Evolutionary conservation across 208 protist genomes (phyloP).

Genomic region (Porcisia deanei): DNA sequence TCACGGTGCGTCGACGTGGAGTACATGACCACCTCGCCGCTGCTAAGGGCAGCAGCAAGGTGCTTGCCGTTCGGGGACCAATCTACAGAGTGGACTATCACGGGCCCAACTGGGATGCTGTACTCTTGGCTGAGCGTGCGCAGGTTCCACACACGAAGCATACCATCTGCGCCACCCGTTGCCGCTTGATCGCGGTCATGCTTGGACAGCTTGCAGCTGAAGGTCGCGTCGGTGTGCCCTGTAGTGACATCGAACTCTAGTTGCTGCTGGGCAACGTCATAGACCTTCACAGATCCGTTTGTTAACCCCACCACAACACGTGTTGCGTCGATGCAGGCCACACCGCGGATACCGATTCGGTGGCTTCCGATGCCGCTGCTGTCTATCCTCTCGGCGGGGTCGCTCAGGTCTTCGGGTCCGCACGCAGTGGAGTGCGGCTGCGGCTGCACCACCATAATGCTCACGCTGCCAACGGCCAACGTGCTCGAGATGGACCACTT

Average conservation of each 20-base stretch:
- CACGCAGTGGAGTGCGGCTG: neutral
- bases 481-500: slow-evolving; percentile 73
- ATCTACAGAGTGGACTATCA: slow-evolving; percentile 76
- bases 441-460: slow-evolving; percentile 28
- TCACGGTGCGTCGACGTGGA: slow-evolving; percentile 61
- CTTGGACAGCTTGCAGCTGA: slow-evolving; percentile 70
- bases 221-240: slow-evolving; percentile 85
- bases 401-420: neutral
- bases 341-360: slow-evolving; percentile 35
- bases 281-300: slow-evolving; percentile 76
- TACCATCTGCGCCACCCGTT: slow-evolving; percentile 78
- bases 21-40: slow-evolving; percentile 79
- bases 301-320: slow-evolving; percentile 63
- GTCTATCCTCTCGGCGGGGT: neutral
- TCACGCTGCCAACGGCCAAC: slow-evolving; percentile 39
- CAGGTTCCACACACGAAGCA: slow-evolving; percentile 88
- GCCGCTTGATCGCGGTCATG: slow-evolving; percentile 83
- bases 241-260: slow-evolving; percentile 55
- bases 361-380: slow-evolving; percentile 1
- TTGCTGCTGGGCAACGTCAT: slow-evolving; percentile 54
- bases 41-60: slow-evolving; percentile 66
- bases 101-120: slow-evolving; percentile 58
- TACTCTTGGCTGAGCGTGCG: slow-evolving; percentile 48
- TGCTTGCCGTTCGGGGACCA: slow-evolving; percentile 88
- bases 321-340: slow-evolving; percentile 50